Conservation (phyloP, 768 basidiomycete species). For the Lactarius sp. region DNA sequence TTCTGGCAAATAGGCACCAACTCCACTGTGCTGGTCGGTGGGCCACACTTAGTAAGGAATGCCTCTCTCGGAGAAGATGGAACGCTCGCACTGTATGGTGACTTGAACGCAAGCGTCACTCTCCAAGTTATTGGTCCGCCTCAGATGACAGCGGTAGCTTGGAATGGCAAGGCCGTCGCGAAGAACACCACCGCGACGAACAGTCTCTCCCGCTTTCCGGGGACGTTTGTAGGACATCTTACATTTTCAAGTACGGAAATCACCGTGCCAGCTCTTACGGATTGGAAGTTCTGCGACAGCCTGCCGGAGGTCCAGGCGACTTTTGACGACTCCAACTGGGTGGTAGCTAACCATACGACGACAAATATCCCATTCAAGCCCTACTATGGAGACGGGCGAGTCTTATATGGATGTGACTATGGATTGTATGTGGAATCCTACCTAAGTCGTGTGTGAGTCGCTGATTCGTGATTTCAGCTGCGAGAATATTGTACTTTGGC, state of each 20-base stretch:
- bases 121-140: constrained; percentile 63
- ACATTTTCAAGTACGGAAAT: constrained; percentile 34
- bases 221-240: constrained; percentile 49
- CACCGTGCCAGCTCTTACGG: constrained; percentile 45
- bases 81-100: constrained; percentile 57
- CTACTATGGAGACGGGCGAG: constrained; percentile 65
- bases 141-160: constrained; percentile 49
- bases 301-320: constrained; percentile 58
- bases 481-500: constrained; percentile 77
- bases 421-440: constrained; percentile 49
- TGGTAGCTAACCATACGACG: constrained; percentile 58
- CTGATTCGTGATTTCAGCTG: constrained; percentile 46
- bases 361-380: constrained; percentile 71
- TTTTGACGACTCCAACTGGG: constrained; percentile 66
- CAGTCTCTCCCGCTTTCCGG: constrained; percentile 32
- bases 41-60: constrained; percentile 45
- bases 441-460: background rate
- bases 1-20: constrained; percentile 77
- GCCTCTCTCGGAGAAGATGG: constrained; percentile 32
- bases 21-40: constrained; percentile 49
- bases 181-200: constrained; percentile 35
- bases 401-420: constrained; percentile 86
- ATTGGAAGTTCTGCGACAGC: constrained; percentile 75
- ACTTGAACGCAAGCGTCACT: constrained; percentile 53
- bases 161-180: constrained; percentile 58